Base-by-base conservation (phyloP, 371 early-diverging fungal species). In the Mucor irregularis region DNA sequence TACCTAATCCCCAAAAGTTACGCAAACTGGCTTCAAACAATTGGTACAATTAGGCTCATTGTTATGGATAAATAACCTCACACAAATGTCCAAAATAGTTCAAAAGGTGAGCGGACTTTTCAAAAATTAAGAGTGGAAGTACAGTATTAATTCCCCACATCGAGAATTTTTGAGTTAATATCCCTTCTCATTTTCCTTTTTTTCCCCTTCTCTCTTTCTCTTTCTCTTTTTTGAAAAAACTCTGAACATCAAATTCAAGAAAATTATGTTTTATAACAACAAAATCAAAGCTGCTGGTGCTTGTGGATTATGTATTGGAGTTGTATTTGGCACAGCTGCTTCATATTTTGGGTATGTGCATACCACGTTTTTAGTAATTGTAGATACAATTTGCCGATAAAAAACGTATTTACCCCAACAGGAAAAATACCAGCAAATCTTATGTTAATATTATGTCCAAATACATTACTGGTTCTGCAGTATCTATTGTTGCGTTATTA, bases 321-420 rank as follows among this genome's bases (percentile, higher is more conserved):
- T 58, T 14, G 51, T 64, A 1, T 58, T 64, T 49, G 64, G 64
- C 6, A 58, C 64, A 45, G 61, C 61, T 22, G 61, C 61, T 30
- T 49, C 61, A 7, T 49, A 49, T 31, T 24, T 61, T 13, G 38
- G 53, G 58, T 63, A 43, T 30, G 21, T 22, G 5, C 25, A 9
- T 21, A 8, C 21, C 28, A 26, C 26, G 28, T 10, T 14, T 38
- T 33, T 14, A 17, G 8, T n/a, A 11, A 33, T 34, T 5, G 2
- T 14, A 13, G 10, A 21, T 0, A 51, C 1, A n/a, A n/a, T n/a
- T n/a, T n/a, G n/a, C n/a, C n/a, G n/a, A n/a, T n/a, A n/a, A n/a
- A n/a, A n/a, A 34, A 24, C 4, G 2, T 11, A 13, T 5, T 7
- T 3, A 35, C n/a, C 30, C 19, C 0, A 35, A 45, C 14, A 47